Conservation (phyloP, 305 asterid genomes). For the Plantago coronopus region DNA sequence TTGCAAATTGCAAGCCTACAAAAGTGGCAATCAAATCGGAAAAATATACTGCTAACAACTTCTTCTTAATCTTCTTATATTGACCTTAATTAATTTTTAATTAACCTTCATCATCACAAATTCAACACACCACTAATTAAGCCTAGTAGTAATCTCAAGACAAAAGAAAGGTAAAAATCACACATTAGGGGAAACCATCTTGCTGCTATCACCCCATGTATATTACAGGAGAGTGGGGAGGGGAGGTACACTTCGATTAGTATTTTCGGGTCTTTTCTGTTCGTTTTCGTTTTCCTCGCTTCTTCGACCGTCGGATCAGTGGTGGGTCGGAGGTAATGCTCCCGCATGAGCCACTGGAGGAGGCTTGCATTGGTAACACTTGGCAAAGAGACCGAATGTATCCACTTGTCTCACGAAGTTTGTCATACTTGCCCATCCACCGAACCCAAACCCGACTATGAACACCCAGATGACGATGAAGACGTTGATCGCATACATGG, state of each 20-base stretch:
- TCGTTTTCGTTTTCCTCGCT: neutral
- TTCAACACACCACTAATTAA: conserved; percentile 39
- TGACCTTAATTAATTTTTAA: conserved; percentile 24
- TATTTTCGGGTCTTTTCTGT: neutral
- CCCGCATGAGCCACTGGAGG: conserved; percentile 26
- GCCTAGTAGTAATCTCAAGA: conserved; percentile 23
- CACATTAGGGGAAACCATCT: conserved; percentile 31
- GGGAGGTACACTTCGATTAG: neutral
- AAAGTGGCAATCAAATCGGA: conserved; percentile 10
- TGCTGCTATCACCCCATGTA: conserved; percentile 30
- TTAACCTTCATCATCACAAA: conserved; percentile 33
- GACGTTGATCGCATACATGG: conserved; percentile 46
- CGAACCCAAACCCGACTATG: conserved; percentile 59
- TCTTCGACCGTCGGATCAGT: conserved; percentile 15
- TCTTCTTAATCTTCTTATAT: too few relatives aligned
- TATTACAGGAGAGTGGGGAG: conserved; percentile 29
- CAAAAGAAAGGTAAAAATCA: conserved; percentile 17
- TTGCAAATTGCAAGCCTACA: conserved; percentile 7
- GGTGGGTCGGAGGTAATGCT: conserved; percentile 24
- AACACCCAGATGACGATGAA: conserved; percentile 50
- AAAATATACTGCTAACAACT: conserved; percentile 12
- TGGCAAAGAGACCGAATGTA: conserved; percentile 56
- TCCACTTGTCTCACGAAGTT: conserved; percentile 52
- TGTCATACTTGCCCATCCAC: conserved; percentile 67
- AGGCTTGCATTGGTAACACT: conserved; percentile 55